A percentile compares a stretch with the other conserved stretches of the same genome.
Evolutionary conservation across 257 asterid genomes (phyloP).

Genomic region (Scutellaria minor): DNA sequence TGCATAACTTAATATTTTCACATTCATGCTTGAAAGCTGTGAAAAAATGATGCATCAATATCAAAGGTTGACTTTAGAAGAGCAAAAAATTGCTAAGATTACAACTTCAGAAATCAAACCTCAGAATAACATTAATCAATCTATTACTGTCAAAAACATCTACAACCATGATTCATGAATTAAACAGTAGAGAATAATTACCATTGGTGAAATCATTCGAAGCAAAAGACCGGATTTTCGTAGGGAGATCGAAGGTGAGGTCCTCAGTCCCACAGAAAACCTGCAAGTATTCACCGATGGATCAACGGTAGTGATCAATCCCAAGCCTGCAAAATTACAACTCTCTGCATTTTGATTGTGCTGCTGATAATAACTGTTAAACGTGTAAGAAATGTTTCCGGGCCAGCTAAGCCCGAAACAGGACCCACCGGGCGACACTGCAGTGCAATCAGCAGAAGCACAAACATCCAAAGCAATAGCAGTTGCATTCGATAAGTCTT

Average conservation of each 20-base stretch:
- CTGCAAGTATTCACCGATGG: slow-evolving; percentile 72
- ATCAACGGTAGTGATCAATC: slow-evolving; percentile 82
- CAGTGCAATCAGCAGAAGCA: slow-evolving; percentile 70
- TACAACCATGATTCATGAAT: slow-evolving; percentile 32
- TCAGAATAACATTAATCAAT: neutral
- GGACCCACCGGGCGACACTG: slow-evolving; percentile 62
- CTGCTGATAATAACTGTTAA: slow-evolving; percentile 80
- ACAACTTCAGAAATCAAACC: neutral
- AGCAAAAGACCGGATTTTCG: slow-evolving; percentile 23
- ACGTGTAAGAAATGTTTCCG: slow-evolving; percentile 75
- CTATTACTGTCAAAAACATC: neutral
- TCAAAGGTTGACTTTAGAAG: neutral
- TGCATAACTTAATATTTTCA: neutral
- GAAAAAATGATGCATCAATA: neutral
- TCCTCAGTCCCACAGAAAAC: slow-evolving; percentile 59
- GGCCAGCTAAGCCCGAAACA: slow-evolving; percentile 83
- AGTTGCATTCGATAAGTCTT: slow-evolving; percentile 58
- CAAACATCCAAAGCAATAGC: slow-evolving; percentile 68
- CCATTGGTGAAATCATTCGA: slow-evolving; percentile 39
- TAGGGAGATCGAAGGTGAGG: slow-evolving; percentile 48
- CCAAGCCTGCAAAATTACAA: slow-evolving; percentile 74
- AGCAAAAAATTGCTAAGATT: neutral
- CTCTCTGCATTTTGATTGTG: slow-evolving; percentile 67
- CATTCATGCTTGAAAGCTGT: neutral
- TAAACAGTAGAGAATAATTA: slow-evolving; percentile 45